Conservation (phyloP, 129 eudicot genomes). For the Arctium lappa region DNA sequence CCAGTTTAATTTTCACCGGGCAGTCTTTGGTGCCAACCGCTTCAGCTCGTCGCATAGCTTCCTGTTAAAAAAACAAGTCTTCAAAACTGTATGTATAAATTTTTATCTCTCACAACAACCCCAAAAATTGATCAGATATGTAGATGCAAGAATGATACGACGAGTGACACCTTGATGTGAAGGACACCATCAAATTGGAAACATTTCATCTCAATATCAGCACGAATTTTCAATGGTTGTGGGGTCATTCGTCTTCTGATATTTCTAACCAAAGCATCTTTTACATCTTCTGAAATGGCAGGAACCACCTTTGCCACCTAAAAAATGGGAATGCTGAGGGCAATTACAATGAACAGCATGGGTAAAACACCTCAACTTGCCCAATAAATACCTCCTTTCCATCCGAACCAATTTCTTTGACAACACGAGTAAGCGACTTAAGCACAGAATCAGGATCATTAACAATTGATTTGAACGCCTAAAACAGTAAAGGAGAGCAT, state of each 20-base stretch:
- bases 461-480: conserved; percentile 61
- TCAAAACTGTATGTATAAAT: background rate
- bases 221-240: conserved; percentile 65
- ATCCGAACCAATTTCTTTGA: conserved; percentile 50
- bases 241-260: conserved; percentile 74
- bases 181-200: conserved; percentile 70
- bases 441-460: conserved; percentile 60
- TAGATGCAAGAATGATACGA: background rate
- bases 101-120: background rate
- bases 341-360: background rate
- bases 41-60: conserved; percentile 79
- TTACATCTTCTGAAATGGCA: conserved; percentile 62
- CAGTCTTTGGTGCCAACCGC: conserved; percentile 62
- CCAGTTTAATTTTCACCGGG: conserved; percentile 69
- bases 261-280: conserved; percentile 56
- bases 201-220: conserved; percentile 70
- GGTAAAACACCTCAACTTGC: background rate
- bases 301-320: conserved; percentile 66
- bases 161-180: conserved; percentile 58
- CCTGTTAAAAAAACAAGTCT: conserved; percentile 25
- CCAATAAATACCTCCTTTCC: conserved; percentile 50
- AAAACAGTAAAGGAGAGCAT: background rate
- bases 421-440: conserved; percentile 49
- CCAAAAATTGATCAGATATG: background rate
- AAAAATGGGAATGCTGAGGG: background rate